These are phyloP conservation scores for Candida tropicalis DNA, from an alignment of 1,139 yeast species.

Conservation along the genomic window DNA sequence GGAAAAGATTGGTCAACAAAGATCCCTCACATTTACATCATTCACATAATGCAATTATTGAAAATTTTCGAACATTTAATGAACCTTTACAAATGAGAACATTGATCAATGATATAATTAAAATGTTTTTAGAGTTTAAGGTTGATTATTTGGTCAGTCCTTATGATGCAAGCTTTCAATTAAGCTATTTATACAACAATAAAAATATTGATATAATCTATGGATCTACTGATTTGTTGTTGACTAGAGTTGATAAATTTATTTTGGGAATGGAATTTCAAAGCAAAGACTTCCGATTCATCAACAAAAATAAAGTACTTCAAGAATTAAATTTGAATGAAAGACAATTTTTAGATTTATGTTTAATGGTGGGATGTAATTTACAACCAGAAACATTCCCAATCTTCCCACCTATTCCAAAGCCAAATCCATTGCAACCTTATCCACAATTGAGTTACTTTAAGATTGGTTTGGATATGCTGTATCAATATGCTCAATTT, in stretches of 20 bases:
- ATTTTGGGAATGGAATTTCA: constrained; percentile 73
- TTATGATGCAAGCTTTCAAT: constrained; percentile 78
- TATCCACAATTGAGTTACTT: constrained; percentile 47
- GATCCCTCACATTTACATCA: constrained; percentile 22
- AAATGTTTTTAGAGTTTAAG: constrained; percentile 56
- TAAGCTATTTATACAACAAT: constrained; percentile 65
- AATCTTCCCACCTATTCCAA: constrained; percentile 54
- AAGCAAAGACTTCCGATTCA: constrained; percentile 62
- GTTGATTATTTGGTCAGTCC: constrained; percentile 82
- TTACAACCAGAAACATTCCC: constrained; percentile 70
- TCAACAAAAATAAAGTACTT: constrained; percentile 62
- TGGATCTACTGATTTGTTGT: constrained; percentile 80
- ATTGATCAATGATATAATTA: constrained; percentile 57
- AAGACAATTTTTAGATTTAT: constrained; percentile 73
- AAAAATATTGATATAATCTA: constrained; percentile 72
- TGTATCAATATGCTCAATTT: constrained; percentile 40
- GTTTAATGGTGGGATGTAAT: constrained; percentile 77
- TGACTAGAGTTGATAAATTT: constrained; percentile 68
- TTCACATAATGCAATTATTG: constrained; percentile 29
- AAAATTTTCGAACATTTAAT: constrained; percentile 48
- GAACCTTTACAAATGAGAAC: constrained; percentile 52
- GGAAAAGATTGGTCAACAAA: constrained; percentile 42
- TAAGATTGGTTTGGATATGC: constrained; percentile 45
- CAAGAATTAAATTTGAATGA: constrained; percentile 60
- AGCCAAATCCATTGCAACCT: constrained; percentile 46